Evolutionary conservation across 139 green algal genomes (phyloP).

Genomic region (Closterium sp.): DNA sequence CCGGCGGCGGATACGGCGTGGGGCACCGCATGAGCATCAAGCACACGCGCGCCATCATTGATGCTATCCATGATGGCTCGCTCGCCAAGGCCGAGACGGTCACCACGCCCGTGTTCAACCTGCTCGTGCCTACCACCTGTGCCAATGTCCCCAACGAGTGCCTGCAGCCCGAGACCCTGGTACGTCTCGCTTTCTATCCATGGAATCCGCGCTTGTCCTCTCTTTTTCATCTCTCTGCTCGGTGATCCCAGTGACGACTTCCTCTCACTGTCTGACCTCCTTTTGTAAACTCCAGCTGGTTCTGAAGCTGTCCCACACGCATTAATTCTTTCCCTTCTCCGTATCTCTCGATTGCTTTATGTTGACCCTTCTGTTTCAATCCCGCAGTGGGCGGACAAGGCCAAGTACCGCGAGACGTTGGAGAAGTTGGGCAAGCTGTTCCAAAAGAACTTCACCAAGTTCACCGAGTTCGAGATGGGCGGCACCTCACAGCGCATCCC

Average conservation of each 20-base stretch:
- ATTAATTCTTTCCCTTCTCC: too few species aligned
- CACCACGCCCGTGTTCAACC: slow-evolving; percentile 75
- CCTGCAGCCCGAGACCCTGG: slow-evolving; percentile 54
- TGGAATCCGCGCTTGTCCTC: background rate
- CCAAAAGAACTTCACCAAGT: slow-evolving; percentile 50
- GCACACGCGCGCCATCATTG: slow-evolving; percentile 91
- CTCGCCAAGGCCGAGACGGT: slow-evolving; percentile 64
- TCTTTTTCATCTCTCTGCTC: background rate
- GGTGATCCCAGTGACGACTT: too few species aligned
- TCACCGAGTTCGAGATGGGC: slow-evolving; percentile 30
- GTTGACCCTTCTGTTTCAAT: background rate
- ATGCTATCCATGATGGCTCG: slow-evolving; percentile 88
- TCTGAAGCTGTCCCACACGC: background rate
- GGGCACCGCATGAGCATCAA: slow-evolving; percentile 85
- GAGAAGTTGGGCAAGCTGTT: slow-evolving; percentile 39
- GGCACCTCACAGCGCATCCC: slow-evolving; percentile 9
- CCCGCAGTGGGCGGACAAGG: slow-evolving; percentile 42
- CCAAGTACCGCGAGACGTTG: slow-evolving; percentile 27
- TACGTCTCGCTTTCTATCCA: background rate
- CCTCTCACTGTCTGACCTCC: too few species aligned
- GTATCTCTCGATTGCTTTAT: background rate
- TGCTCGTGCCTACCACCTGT: slow-evolving; percentile 73
- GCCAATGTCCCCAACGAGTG: slow-evolving; percentile 72
- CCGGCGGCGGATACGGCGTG: slow-evolving; percentile 66
- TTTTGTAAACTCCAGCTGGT: too few species aligned